A percentile compares a stretch with the other conserved stretches of the same genome.
Conservation (phyloP, 768 basidiomycete genomes). For the Amanita muscaria region DNA sequence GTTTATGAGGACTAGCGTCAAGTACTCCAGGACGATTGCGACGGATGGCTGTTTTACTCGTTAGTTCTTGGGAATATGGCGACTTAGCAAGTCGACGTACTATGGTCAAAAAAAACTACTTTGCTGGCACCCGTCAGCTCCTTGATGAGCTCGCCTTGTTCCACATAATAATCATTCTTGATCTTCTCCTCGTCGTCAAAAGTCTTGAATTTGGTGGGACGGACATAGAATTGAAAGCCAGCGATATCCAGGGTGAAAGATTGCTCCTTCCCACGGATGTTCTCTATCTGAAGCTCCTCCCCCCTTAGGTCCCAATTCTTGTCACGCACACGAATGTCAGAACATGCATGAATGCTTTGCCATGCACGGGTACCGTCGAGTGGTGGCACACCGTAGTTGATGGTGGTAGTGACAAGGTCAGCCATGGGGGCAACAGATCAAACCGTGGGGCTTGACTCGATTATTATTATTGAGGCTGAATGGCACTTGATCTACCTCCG, state of each 20-base stretch:
- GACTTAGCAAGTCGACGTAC: constrained; percentile 25
- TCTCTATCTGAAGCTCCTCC: constrained; percentile 35
- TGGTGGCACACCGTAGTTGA: constrained; percentile 13
- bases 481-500: no score
- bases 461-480: no score
- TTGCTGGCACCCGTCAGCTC: constrained; percentile 48
- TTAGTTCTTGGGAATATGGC: constrained; percentile 21
- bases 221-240: constrained; percentile 39
- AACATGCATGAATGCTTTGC: constrained; percentile 9
- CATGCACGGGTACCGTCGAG: constrained; percentile 18
- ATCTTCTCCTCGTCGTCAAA: constrained; percentile 47
- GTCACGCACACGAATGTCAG: neutral
- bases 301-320: constrained; percentile 9
- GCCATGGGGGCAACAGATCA: no score
- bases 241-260: constrained; percentile 36
- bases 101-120: constrained; percentile 55
- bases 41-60: constrained; percentile 38
- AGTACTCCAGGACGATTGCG: constrained; percentile 22
- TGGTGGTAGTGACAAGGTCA: neutral
- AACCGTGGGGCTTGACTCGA: no score
- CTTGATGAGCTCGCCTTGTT: constrained; percentile 51
- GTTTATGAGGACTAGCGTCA: constrained; percentile 19
- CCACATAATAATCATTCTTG: constrained; percentile 47
- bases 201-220: constrained; percentile 33
- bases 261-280: constrained; percentile 44